Conservation (phyloP, 306 rosid genomes). For the barrel medic (Medicago truncatula) region MtrunA17r5.0-ANR NC_053048.1:25997501-25998000, state of each 20-base stretch:
- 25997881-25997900: constrained; percentile 92
- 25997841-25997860: constrained; percentile 8
- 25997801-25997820: neutral
- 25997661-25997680: neutral
- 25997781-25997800: neutral
- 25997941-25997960: constrained; percentile 95
- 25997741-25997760: neutral
- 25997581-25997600: neutral
- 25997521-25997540: too few species aligned
- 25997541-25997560: neutral
- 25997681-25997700: too few species aligned
- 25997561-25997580: neutral
- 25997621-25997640: neutral
- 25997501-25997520: constrained; percentile 28
- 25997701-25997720: too few species aligned
- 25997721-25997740: neutral
- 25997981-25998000: constrained; percentile 78
- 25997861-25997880: constrained; percentile 33
- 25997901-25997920: constrained; percentile 96
- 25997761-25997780: neutral
- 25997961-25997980: constrained; percentile 94
- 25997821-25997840: neutral
- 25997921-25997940: constrained; percentile 99
- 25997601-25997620: neutral
- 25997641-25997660: too few species aligned